Percentiles rank a stretch among this genome's conserved stretches.
Conservation (phyloP, 768 basidiomycete species). For the Boletus subparvulus region DNA sequence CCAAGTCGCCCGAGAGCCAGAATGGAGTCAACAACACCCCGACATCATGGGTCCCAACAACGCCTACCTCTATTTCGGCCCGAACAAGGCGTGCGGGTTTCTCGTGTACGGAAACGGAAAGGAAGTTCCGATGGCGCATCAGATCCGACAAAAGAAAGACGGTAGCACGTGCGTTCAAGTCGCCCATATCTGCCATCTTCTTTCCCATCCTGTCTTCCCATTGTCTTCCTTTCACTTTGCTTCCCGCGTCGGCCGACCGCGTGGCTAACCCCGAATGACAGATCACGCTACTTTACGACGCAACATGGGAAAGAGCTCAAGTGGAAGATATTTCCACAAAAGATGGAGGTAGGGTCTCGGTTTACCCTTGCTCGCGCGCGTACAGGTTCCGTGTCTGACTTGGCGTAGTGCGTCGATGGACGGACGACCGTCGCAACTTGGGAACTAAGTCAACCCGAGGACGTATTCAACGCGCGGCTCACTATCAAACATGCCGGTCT, state of each 20-base stretch:
- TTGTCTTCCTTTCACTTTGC: no score
- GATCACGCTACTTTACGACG: slow-evolving; percentile 73
- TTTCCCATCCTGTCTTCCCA: neutral
- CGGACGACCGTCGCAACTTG: slow-evolving; percentile 63
- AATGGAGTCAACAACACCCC: slow-evolving; percentile 67
- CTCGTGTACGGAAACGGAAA: slow-evolving; percentile 68
- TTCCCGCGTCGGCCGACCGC: neutral
- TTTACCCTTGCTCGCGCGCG: neutral
- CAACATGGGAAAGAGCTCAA: slow-evolving; percentile 71
- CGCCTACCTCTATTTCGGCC: slow-evolving; percentile 75
- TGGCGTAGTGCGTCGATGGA: slow-evolving; percentile 59
- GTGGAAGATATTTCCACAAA: slow-evolving; percentile 63
- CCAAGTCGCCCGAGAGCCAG: slow-evolving; percentile 59
- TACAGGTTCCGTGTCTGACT: slow-evolving; percentile 1
- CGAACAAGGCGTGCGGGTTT: slow-evolving; percentile 57
- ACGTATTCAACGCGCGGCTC: slow-evolving; percentile 58
- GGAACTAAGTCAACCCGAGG: slow-evolving; percentile 59
- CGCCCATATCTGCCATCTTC: neutral
- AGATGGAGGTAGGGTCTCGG: slow-evolving; percentile 60
- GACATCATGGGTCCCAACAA: slow-evolving; percentile 79
- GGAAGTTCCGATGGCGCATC: slow-evolving; percentile 55
- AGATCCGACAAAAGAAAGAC: slow-evolving; percentile 56
- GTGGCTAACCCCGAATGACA: slow-evolving; percentile 25
- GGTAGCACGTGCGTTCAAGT: slow-evolving; percentile 55
- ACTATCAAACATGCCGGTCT: slow-evolving; percentile 59